These are phyloP conservation scores for Erysimum cheiri DNA, from an alignment of 441 rosid species.

Conservation along the genomic window DNA sequence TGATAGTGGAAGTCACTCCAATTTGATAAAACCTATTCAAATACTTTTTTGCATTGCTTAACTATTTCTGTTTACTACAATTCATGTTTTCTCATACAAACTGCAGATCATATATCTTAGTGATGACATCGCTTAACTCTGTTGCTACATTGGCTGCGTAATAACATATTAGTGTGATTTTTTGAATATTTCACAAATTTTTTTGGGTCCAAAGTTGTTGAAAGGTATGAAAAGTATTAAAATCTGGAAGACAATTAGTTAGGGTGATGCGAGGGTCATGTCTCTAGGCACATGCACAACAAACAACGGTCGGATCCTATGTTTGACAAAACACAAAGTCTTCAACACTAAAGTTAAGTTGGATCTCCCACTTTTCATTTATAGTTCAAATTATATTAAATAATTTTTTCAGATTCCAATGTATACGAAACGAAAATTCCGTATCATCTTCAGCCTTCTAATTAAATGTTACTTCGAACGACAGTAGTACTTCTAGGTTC, in stretches of 20 bases:
- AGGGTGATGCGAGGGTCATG: conserved; percentile 42
- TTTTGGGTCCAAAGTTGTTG: conserved; percentile 22
- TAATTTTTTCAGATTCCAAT: conserved; percentile 35
- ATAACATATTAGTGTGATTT: too few species aligned
- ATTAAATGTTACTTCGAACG: conserved; percentile 4
- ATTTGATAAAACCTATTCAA: too few species aligned
- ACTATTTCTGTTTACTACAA: too few species aligned
- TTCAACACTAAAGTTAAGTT: conserved; percentile 36
- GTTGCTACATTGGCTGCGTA: too few species aligned
- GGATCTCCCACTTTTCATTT: conserved; percentile 41
- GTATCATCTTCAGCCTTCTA: conserved; percentile 15
- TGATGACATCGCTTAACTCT: too few species aligned
- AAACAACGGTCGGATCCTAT: conserved; percentile 50
- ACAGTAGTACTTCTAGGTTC: conserved; percentile 10
- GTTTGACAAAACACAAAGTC: conserved; percentile 46
- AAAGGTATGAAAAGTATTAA: conserved; percentile 39
- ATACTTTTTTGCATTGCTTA: too few species aligned
- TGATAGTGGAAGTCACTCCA: too few species aligned
- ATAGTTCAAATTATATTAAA: conserved; percentile 14
- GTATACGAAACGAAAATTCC: conserved; percentile 31
- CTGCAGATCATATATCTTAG: too few species aligned
- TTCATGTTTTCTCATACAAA: too few species aligned
- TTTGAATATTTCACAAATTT: background rate
- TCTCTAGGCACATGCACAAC: conserved; percentile 45
- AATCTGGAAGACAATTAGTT: conserved; percentile 45